These are phyloP conservation scores for Claviceps quebecensis DNA, from an alignment of 2,329 filamentous ascomycete genomes.

Conservation along the genomic window DNA sequence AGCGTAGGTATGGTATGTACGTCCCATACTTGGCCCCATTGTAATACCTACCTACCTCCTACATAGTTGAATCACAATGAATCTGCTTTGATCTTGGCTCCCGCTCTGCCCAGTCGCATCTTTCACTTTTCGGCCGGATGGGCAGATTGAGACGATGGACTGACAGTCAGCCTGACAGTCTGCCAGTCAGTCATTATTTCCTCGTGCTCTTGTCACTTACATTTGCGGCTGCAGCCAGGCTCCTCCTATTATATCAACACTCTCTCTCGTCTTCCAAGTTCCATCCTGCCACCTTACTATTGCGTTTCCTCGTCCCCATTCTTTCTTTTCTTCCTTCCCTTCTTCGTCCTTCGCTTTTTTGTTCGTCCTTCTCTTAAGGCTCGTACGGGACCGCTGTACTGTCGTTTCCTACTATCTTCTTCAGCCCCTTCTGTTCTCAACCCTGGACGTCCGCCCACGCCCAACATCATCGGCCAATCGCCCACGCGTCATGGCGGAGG, in stretches of 20 bases:
- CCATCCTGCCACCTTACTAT: neutral
- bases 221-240: neutral
- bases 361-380: neutral
- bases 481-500: slow-evolving; percentile 5
- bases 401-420: neutral
- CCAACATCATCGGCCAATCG: neutral
- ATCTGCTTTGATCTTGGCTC: neutral
- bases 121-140: neutral
- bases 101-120: neutral
- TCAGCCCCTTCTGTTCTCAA: neutral
- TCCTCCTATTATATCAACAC: neutral
- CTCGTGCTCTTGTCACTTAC: neutral
- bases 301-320: neutral
- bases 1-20: neutral
- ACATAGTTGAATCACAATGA: no score
- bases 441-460: neutral
- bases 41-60: no score
- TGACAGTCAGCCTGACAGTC: neutral
- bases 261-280: neutral
- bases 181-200: neutral
- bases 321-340: neutral
- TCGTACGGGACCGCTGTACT: neutral
- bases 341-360: neutral
- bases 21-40: neutral
- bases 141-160: neutral